Conservation (phyloP, 345 rosid genomes). For the Sonneratia alba region DNA sequence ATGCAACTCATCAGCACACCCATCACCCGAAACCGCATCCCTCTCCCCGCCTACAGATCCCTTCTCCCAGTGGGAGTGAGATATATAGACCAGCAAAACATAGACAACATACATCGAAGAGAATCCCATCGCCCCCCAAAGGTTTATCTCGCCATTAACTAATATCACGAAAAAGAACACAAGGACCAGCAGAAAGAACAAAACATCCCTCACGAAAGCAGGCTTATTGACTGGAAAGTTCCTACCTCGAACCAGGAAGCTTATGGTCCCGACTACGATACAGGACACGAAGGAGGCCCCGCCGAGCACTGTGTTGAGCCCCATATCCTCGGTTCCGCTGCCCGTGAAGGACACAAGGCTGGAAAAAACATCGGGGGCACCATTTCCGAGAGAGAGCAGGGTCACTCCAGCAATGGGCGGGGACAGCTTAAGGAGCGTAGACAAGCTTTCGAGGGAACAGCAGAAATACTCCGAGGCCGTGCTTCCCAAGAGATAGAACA, state of each 20-base stretch:
- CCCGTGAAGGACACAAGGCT: slow-evolving; percentile 64
- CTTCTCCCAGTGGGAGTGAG: slow-evolving; percentile 16
- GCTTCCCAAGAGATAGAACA: slow-evolving; percentile 74
- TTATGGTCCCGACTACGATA: slow-evolving; percentile 67
- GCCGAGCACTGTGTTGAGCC: slow-evolving; percentile 64
- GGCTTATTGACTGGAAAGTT: slow-evolving; percentile 29
- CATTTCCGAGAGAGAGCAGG: slow-evolving; percentile 87
- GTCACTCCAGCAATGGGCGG: slow-evolving; percentile 89
- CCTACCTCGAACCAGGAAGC: slow-evolving; percentile 30
- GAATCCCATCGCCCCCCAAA: slow-evolving; percentile 62
- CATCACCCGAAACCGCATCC: not conserved
- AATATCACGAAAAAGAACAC: slow-evolving; percentile 40
- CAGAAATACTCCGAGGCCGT: slow-evolving; percentile 93
- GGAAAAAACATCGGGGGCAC: slow-evolving; percentile 81
- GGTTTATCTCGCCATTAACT: slow-evolving; percentile 34
- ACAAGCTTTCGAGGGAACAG: slow-evolving; percentile 62
- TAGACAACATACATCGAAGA: slow-evolving; percentile 42
- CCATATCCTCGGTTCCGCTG: slow-evolving; percentile 42
- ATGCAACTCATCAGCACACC: slow-evolving; percentile 13
- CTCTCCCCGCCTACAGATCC: slow-evolving; percentile 2
- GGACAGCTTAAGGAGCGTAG: slow-evolving; percentile 55
- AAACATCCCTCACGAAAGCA: slow-evolving; percentile 62
- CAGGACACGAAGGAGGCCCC: slow-evolving; percentile 71
- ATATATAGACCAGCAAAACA: slow-evolving; percentile 47
- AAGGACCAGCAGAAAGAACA: slow-evolving; percentile 54